These are phyloP conservation scores for Nicotiana tomentosiformis DNA, from an alignment of 257 asterid species.

Conservation along the genomic window DNA sequence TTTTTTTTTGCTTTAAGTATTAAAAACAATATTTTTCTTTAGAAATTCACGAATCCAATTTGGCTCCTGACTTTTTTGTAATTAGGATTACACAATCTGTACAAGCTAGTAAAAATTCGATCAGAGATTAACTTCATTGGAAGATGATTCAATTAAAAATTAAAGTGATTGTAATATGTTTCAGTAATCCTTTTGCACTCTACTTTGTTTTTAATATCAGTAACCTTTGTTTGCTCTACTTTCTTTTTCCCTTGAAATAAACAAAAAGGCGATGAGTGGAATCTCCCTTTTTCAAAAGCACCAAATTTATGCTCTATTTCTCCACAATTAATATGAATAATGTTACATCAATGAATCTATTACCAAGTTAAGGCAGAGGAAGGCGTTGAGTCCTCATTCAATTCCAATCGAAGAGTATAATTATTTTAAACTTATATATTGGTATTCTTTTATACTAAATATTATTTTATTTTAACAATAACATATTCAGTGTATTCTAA, in stretches of 20 bases:
- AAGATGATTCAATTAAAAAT: background rate
- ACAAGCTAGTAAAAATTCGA: background rate
- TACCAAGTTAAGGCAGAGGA: too few species aligned
- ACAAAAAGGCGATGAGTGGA: background rate
- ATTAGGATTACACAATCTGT: background rate
- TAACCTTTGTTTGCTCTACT: background rate
- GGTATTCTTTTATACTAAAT: too few species aligned
- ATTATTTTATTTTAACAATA: too few species aligned
- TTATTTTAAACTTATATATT: too few species aligned
- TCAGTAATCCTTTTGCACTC: background rate
- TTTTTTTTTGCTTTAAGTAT: background rate
- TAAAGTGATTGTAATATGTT: background rate
- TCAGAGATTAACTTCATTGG: background rate
- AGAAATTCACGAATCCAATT: too few species aligned
- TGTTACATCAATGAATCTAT: too few species aligned
- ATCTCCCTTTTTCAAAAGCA: background rate
- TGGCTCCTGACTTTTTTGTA: too few species aligned
- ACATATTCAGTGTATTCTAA: too few species aligned
- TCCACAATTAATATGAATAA: background rate
- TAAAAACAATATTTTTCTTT: background rate
- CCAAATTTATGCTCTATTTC: background rate
- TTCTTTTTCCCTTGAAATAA: background rate
- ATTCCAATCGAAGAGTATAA: too few species aligned
- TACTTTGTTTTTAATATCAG: background rate
- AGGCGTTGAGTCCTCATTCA: too few species aligned